These are phyloP conservation scores for Suillus hirtellus DNA, from an alignment of 768 basidiomycete genomes.

Conservation along the genomic window DNA sequence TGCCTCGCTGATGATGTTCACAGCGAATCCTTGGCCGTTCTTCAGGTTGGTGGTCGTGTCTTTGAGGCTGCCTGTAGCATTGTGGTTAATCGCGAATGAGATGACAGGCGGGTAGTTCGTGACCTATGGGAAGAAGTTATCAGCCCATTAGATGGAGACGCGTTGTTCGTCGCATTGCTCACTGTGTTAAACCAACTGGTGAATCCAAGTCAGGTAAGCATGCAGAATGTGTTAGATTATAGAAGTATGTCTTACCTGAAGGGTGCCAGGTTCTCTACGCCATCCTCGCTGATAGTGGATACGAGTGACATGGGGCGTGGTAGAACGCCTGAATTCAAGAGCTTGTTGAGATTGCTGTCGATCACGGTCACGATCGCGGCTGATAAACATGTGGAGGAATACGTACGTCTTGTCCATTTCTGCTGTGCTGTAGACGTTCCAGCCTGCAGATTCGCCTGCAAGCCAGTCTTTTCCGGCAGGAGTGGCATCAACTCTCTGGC, in stretches of 20 bases:
- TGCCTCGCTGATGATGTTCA: slow-evolving; percentile 59
- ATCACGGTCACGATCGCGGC: no score
- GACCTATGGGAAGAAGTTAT: slow-evolving; percentile 15
- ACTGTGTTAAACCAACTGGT: slow-evolving; percentile 32
- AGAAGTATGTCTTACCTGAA: slow-evolving; percentile 33
- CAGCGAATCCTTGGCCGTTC: slow-evolving; percentile 46
- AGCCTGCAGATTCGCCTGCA: no score
- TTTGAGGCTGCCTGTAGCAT: slow-evolving; percentile 25
- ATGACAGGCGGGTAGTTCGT: slow-evolving; percentile 33
- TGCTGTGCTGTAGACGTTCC: no score
- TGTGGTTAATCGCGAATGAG: slow-evolving; percentile 32
- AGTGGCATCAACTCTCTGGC: no score
- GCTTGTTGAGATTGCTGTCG: slow-evolving; percentile 29
- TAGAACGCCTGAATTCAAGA: slow-evolving; percentile 39
- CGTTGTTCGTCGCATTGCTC: neutral
- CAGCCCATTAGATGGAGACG: neutral
- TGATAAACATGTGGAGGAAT: neutral
- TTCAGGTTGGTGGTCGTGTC: slow-evolving; percentile 51
- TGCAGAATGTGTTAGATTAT: neutral
- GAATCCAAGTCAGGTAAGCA: neutral
- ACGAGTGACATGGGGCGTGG: slow-evolving; percentile 50
- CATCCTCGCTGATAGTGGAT: slow-evolving; percentile 36
- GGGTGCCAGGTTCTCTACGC: slow-evolving; percentile 41
- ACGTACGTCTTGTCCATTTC: no score
- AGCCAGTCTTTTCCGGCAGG: no score